Base-by-base conservation (phyloP, 768 basidiomycete species). In the Chalciporus sphaerocephalus region DNA sequence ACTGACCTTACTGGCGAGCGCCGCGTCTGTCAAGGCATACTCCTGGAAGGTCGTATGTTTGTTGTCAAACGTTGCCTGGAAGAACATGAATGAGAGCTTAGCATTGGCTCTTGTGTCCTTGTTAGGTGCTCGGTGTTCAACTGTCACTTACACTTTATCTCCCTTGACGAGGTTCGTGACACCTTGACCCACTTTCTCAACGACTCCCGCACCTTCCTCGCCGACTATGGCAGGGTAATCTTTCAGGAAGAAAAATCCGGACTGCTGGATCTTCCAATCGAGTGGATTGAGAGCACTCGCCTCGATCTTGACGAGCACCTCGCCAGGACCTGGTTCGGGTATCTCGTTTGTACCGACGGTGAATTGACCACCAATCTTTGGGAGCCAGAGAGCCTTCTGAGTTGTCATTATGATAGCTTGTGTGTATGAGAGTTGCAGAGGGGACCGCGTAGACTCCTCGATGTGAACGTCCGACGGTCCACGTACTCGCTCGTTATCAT, bases 201-300 rank as follows among this genome's bases (percentile, higher is more conserved):
- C 65, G 13, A 59, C 56, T 16, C 74, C 73, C 13, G 72, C 64
- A 2, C 52, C 59, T 20, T 72, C 69, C 16, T 54, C 54, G n/a
- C 70, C 74, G 10, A 68, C 40, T 40, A 71, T 51, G 20, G 55
- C 52, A 0, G 74, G 74, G 47, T 55, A 76, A 8, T 58, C 42
- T n/a, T 68, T 48, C n/a, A 74, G 35, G 9, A 50, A 1, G 37
- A 42, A 39, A 16, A 50, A 47, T 2, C 45, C 47, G 13, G 10
- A 11, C 24, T 42, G 50, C 33, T 46, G 52, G 21, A 51, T 32
- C 4, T 13, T 37, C 45, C 45, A 41, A 49, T 80, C 76, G 2
- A 70, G 56, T 1, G 77, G 76, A 46, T 78, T 75, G n/a, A 78
- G 50, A 3, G 69, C 67, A 0, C 68, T 62, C 1, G 75, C 62